These are phyloP conservation scores for Irpex lacteus DNA, from an alignment of 1,284 basidiomycete species.

Conservation along the genomic window DNA sequence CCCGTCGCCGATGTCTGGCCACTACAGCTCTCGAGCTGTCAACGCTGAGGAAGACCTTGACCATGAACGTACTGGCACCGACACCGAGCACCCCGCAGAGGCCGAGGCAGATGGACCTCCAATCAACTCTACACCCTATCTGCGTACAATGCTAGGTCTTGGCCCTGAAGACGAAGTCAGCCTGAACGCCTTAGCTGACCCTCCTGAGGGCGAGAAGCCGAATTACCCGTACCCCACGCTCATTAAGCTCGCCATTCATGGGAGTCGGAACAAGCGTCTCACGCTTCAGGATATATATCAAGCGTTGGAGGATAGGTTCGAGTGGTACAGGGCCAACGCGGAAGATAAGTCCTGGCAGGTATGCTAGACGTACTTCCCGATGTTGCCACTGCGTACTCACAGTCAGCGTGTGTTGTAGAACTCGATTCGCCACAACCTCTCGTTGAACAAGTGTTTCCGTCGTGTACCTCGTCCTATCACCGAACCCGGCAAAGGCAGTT, in stretches of 20 bases:
- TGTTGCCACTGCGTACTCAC: constrained; percentile 8
- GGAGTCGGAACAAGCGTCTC: constrained; percentile 51
- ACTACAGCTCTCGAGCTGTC: background rate
- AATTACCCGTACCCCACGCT: constrained; percentile 54
- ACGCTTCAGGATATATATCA: constrained; percentile 66
- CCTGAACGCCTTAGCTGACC: constrained; percentile 52
- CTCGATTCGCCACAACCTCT: constrained; percentile 90
- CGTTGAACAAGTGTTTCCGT: constrained; percentile 80
- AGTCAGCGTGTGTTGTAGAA: constrained; percentile 41
- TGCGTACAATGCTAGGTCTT: constrained; percentile 49
- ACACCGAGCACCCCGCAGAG: background rate
- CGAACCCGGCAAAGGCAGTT: constrained; percentile 72
- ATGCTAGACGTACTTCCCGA: constrained; percentile 16
- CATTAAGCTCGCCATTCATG: constrained; percentile 73
- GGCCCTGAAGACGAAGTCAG: constrained; percentile 36
- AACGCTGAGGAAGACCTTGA: background rate
- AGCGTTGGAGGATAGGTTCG: constrained; percentile 56
- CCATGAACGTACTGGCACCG: background rate
- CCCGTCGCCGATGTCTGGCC: background rate
- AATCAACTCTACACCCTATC: constrained; percentile 40
- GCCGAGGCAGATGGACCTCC: constrained; percentile 4
- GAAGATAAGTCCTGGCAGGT: constrained; percentile 67
- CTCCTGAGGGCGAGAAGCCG: constrained; percentile 48
- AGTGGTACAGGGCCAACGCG: constrained; percentile 47
- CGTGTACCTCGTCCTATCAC: constrained; percentile 60